Conservation (phyloP, 2,329 filamentous ascomycete genomes). For the Uncinocarpus reesii region DNA sequence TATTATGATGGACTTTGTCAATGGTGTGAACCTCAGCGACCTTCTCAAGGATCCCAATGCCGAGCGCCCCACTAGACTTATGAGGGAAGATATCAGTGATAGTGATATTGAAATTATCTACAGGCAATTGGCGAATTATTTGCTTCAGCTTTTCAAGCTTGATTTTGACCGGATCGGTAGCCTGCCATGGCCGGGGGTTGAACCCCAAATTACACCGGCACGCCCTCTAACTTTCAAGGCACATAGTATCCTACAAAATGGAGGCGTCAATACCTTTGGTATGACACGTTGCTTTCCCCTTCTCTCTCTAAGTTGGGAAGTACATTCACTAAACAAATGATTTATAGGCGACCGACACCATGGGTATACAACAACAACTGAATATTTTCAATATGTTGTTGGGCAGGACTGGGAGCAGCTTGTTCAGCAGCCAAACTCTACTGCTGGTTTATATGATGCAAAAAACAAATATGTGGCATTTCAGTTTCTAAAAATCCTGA, state of each 20-base stretch:
- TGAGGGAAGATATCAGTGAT: no score
- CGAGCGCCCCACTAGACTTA: no score
- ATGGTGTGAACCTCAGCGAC: no score
- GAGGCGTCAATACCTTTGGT: slow-evolving; percentile 27
- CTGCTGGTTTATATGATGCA: slow-evolving; percentile 19
- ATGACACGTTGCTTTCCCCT: slow-evolving; percentile 6
- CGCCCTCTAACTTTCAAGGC: slow-evolving; percentile 29
- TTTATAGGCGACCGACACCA: slow-evolving; percentile 21
- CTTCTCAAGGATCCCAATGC: no score
- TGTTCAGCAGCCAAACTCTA: slow-evolving; percentile 27
- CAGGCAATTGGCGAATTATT: no score
- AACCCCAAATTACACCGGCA: slow-evolving; percentile 15
- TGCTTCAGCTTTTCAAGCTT: no score
- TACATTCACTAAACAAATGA: slow-evolving; percentile 16
- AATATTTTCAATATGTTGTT: slow-evolving; percentile 28
- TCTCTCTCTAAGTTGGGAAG: slow-evolving; percentile 11
- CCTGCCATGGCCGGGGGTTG: no score
- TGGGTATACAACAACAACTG: slow-evolving; percentile 24
- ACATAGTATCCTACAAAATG: slow-evolving; percentile 25
- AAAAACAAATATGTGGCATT: slow-evolving; percentile 25
- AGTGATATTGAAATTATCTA: no score
- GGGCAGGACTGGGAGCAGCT: slow-evolving; percentile 30
- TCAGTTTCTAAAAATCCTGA: slow-evolving; percentile 23
- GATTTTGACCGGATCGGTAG: no score
- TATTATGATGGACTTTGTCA: no score